Evolutionary conservation across 139 green algal genomes (phyloP).

Genomic region (Micractinium conductrix): DNA sequence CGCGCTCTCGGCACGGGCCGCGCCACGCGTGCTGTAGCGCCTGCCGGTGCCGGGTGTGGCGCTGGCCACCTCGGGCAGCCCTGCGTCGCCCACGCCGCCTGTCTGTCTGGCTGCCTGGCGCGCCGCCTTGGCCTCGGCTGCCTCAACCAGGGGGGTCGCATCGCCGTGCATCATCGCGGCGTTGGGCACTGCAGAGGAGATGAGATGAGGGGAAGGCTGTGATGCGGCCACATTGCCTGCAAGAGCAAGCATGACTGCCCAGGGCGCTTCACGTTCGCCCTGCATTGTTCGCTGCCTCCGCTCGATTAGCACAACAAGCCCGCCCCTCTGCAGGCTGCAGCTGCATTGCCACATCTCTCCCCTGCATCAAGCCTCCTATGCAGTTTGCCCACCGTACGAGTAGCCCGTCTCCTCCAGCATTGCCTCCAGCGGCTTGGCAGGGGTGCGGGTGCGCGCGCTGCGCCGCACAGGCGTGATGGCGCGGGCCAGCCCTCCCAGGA

Average conservation of each 20-base stretch:
- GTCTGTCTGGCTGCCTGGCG: not conserved
- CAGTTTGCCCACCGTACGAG: slow-evolving; percentile 19
- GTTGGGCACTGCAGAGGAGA: slow-evolving; percentile 33
- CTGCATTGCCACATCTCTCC: too few relatives aligned
- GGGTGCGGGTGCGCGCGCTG: not conserved
- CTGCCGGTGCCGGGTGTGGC: not conserved
- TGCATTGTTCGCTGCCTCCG: too few relatives aligned
- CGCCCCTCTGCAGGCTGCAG: too few relatives aligned
- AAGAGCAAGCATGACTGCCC: too few relatives aligned
- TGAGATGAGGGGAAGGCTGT: too few relatives aligned
- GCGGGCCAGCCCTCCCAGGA: slow-evolving; percentile 17
- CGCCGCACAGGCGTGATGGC: slow-evolving; percentile 40
- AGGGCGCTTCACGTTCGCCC: too few relatives aligned
- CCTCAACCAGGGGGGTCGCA: slow-evolving; percentile 9
- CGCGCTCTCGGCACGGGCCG: too few relatives aligned
- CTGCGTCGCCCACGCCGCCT: not conserved
- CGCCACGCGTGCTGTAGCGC: too few relatives aligned
- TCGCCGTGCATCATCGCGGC: slow-evolving; percentile 20
- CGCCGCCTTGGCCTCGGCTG: not conserved
- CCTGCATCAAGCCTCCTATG: too few relatives aligned
- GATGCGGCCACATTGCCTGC: too few relatives aligned
- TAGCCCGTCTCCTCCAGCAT: slow-evolving; percentile 39
- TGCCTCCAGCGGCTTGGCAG: slow-evolving; percentile 8
- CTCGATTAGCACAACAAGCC: too few relatives aligned
- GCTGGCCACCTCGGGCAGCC: slow-evolving; percentile 6